Conservation (phyloP, 2,329 filamentous ascomycete species). For the Pyrenophora seminiperda region DNA sequence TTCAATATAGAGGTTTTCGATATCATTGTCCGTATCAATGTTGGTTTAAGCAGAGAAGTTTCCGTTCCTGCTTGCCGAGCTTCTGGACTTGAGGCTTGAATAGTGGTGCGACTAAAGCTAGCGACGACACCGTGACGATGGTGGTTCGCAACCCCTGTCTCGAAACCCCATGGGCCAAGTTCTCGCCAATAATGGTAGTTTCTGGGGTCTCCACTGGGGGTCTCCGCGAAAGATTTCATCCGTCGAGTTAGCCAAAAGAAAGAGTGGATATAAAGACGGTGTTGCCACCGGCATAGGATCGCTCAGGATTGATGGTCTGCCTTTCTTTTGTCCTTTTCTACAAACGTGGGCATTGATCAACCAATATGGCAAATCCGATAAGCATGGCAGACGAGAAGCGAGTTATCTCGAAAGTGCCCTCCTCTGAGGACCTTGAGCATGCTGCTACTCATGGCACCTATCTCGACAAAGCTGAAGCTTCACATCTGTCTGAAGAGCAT, state of each 20-base stretch:
- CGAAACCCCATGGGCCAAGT: slow-evolving; percentile 13
- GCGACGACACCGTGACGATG: slow-evolving; percentile 11
- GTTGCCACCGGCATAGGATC: background rate
- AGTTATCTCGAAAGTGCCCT: slow-evolving; percentile 1
- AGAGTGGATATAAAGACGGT: slow-evolving; percentile 18
- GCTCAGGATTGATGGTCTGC: background rate
- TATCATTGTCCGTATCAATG: too few relatives aligned
- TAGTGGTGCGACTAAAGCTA: slow-evolving; percentile 13
- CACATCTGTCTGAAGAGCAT: slow-evolving; percentile 51
- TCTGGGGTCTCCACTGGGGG: slow-evolving; percentile 28
- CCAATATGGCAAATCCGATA: background rate
- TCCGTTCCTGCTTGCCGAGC: slow-evolving; percentile 12
- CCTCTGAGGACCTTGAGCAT: slow-evolving; percentile 31
- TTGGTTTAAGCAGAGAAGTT: too few relatives aligned
- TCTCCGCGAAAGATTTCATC: slow-evolving; percentile 9
- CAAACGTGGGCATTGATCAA: background rate
- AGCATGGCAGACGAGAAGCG: slow-evolving; percentile 17
- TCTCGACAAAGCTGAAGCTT: slow-evolving; percentile 32
- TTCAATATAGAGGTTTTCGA: too few relatives aligned
- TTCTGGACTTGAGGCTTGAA: slow-evolving; percentile 1
- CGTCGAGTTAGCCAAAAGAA: background rate
- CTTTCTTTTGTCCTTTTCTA: background rate
- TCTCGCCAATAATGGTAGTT: slow-evolving; percentile 7
- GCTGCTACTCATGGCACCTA: slow-evolving; percentile 37
- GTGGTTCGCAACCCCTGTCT: slow-evolving; percentile 12